phyloP scores from a whole-genome alignment of 2,329 filamentous ascomycete species.

The Apiospora arundinis region DNA sequence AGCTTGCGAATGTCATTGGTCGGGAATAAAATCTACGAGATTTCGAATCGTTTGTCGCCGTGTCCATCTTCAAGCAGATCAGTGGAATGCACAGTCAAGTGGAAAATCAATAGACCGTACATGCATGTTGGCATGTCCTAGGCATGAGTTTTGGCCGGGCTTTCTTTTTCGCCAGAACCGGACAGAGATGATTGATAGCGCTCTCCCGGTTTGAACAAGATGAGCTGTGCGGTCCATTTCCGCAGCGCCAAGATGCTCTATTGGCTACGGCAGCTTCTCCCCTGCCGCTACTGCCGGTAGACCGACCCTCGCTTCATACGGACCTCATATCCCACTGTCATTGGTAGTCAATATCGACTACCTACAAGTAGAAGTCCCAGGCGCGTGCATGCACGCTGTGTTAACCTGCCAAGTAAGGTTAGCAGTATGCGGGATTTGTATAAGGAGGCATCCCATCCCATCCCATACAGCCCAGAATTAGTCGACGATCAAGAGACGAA shows the following conservation, averaged over 20 bases:
- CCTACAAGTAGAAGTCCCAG: not conserved
- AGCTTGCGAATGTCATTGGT: no score
- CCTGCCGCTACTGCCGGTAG: not conserved
- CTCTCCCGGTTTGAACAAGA: no score
- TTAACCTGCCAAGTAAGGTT: not conserved
- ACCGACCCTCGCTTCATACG: not conserved
- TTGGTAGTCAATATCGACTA: not conserved
- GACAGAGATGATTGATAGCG: no score
- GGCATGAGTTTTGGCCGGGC: no score
- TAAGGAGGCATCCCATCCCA: not conserved
- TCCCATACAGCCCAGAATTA: not conserved
- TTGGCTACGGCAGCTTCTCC: not conserved
- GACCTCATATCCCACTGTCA: not conserved
- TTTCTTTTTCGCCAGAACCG: no score
- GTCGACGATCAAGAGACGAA: not conserved
- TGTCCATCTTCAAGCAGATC: no score
- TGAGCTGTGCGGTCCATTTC: not conserved
- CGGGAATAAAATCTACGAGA: no score
- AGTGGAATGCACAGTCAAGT: no score
- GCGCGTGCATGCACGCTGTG: no score
- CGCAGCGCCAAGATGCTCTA: not conserved
- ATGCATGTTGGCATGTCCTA: no score
- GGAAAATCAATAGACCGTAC: no score
- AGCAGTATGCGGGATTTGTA: not conserved
- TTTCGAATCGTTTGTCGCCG: no score